Evolutionary conservation across 768 basidiomycete genomes (phyloP).

Genomic region (Hortiboletus campestris): DNA sequence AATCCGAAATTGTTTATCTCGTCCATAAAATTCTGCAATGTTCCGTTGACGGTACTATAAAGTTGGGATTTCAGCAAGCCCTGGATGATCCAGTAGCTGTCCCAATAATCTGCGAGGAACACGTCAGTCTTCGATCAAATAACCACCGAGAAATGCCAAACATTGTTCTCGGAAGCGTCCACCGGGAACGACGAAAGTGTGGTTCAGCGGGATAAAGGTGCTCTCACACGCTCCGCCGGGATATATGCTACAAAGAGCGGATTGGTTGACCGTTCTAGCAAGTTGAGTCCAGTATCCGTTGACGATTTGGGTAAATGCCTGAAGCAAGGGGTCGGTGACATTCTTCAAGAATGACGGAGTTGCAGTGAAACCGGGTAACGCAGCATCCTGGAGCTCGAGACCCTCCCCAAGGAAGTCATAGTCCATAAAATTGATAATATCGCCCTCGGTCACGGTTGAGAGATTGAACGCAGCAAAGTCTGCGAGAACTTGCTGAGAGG

Average conservation of each 20-base stretch:
- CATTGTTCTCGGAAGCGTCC: slow-evolving; percentile 84
- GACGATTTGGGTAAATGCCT: slow-evolving; percentile 75
- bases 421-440: slow-evolving; percentile 68
- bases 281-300: slow-evolving; percentile 84
- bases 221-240: slow-evolving; percentile 65
- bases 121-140: background rate
- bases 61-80: slow-evolving; percentile 84
- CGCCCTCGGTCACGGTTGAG: slow-evolving; percentile 54
- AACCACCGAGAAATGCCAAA: slow-evolving; percentile 37
- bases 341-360: slow-evolving; percentile 69
- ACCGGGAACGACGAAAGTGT: slow-evolving; percentile 90
- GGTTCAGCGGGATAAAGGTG: slow-evolving; percentile 84
- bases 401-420: slow-evolving; percentile 82
- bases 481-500: slow-evolving; percentile 60
- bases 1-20: slow-evolving; percentile 82
- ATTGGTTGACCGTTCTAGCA: slow-evolving; percentile 69
- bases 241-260: slow-evolving; percentile 56
- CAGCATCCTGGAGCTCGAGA: slow-evolving; percentile 66
- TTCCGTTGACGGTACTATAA: slow-evolving; percentile 66
- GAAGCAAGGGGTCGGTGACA: slow-evolving; percentile 65
- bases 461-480: slow-evolving; percentile 53
- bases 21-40: slow-evolving; percentile 94
- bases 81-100: slow-evolving; percentile 84
- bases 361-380: slow-evolving; percentile 58
- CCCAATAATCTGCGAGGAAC: slow-evolving; percentile 47